A percentile compares a stretch with the other conserved stretches of the same genome.
Conservation (phyloP, 805 yeast genomes). For the Metschnikowia baotianmanensis region DNA sequence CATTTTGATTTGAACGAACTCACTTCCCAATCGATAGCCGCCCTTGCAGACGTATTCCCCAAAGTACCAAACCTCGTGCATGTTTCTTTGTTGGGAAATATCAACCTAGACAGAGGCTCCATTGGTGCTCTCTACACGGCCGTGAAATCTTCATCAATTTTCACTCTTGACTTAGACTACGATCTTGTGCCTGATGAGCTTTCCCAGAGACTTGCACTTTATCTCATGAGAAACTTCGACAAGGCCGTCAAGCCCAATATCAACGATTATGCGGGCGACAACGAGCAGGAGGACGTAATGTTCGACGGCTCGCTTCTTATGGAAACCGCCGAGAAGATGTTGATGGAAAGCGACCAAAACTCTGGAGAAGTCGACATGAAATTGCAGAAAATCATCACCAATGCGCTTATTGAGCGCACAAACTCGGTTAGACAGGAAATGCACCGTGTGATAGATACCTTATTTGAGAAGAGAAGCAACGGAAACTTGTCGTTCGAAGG, state of each 20-base stretch:
- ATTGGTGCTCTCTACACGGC: conserved; percentile 52
- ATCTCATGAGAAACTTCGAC: conserved; percentile 58
- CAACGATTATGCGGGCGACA: conserved; percentile 23
- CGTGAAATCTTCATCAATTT: conserved; percentile 47
- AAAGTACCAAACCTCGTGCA: conserved; percentile 48
- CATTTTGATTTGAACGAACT: conserved; percentile 56
- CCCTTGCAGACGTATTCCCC: conserved; percentile 48
- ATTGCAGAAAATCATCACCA: conserved; percentile 44
- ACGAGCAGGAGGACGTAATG: conserved; percentile 57
- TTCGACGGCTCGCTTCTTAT: conserved; percentile 75
- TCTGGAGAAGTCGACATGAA: conserved; percentile 32
- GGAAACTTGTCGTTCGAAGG: conserved; percentile 53
- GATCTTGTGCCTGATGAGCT: conserved; percentile 51
- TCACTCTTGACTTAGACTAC: conserved; percentile 53
- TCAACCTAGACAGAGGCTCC: conserved; percentile 41
- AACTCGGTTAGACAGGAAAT: conserved; percentile 48
- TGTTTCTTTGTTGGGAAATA: conserved; percentile 54
- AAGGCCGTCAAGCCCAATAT: conserved; percentile 31
- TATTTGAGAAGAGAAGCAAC: conserved; percentile 44
- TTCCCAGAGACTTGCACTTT: conserved; percentile 53
- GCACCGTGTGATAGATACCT: conserved; percentile 49
- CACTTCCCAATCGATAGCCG: conserved; percentile 45
- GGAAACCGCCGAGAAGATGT: conserved; percentile 66
- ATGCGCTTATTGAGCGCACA: conserved; percentile 52
- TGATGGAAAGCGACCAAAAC: conserved; percentile 33